Percentiles rank a stretch among this genome's conserved stretches.
Evolutionary conservation across 2,329 filamentous ascomycete species (phyloP).

Genomic region (Xylaria sp.): DNA sequence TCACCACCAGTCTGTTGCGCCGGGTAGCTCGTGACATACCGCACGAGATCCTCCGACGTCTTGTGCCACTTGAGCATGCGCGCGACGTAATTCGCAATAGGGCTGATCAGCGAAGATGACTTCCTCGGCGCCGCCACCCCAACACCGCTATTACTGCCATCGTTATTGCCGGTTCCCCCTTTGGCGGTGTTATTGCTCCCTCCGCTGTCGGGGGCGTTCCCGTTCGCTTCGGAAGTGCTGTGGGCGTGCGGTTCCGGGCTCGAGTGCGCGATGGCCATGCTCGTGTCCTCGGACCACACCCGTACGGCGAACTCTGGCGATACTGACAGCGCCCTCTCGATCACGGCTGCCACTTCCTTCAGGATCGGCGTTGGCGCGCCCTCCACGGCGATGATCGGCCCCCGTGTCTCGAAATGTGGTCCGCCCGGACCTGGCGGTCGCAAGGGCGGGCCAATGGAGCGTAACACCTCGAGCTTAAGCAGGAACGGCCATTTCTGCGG

Average conservation of each 20-base stretch:
- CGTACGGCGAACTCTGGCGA: constrained; percentile 60
- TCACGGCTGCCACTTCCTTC: constrained; percentile 68
- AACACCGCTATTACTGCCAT: not conserved
- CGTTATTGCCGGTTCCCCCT: constrained; percentile 12
- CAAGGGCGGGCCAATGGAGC: constrained; percentile 78
- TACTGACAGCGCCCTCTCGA: constrained; percentile 70
- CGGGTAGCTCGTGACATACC: constrained; percentile 56
- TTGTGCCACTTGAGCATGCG: constrained; percentile 79
- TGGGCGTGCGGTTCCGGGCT: constrained; percentile 35
- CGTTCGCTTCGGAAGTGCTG: constrained; percentile 1
- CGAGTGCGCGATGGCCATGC: constrained; percentile 35
- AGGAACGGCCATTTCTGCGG: constrained; percentile 69
- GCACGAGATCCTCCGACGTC: constrained; percentile 76
- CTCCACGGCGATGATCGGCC: constrained; percentile 85
- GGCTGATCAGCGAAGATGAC: constrained; percentile 49
- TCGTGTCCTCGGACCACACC: constrained; percentile 56
- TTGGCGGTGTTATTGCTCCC: not conserved
- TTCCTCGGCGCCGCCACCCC: constrained; percentile 13
- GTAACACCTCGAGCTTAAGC: constrained; percentile 80
- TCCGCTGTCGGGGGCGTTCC: not conserved
- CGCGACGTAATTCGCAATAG: constrained; percentile 71
- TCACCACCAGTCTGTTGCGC: not conserved
- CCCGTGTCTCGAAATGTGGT: constrained; percentile 63
- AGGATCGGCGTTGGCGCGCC: constrained; percentile 69
- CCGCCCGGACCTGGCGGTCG: constrained; percentile 52